Conservation (phyloP, 352 stramenopile species). For the Globisporangium carolinianum region DNA sequence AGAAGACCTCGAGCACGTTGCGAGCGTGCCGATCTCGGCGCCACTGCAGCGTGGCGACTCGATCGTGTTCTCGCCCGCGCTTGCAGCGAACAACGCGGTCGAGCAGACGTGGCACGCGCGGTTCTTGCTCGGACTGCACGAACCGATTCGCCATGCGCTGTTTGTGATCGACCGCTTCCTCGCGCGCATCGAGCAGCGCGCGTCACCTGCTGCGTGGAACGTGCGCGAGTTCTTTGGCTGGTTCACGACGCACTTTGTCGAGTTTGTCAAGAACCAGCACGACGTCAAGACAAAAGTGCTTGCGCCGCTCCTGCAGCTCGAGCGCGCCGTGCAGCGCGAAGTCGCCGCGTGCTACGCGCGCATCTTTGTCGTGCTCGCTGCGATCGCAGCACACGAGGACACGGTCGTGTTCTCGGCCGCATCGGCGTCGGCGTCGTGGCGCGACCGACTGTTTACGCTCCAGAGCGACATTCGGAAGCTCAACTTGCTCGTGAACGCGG, state of each 20-base stretch:
- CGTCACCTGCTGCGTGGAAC: constrained; percentile 40
- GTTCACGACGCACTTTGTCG: constrained; percentile 78
- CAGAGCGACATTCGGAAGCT: constrained; percentile 71
- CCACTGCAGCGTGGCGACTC: constrained; percentile 29
- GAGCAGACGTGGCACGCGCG: constrained; percentile 68
- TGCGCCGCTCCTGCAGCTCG: constrained; percentile 55
- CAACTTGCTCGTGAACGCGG: constrained; percentile 59
- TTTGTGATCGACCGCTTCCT: constrained; percentile 82
- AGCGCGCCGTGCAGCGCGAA: constrained; percentile 53
- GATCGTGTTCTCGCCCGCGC: constrained; percentile 65
- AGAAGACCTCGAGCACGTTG: constrained; percentile 32
- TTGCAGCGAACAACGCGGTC: constrained; percentile 35
- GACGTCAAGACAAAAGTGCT: constrained; percentile 62
- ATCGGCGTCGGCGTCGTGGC: constrained; percentile 39
- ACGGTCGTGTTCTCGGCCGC: constrained; percentile 37
- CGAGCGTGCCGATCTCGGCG: constrained; percentile 36
- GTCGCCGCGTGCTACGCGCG: constrained; percentile 52
- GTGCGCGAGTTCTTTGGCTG: constrained; percentile 68
- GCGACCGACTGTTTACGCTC: constrained; percentile 31
- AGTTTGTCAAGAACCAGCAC: constrained; percentile 70
- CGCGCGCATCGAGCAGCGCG: constrained; percentile 41
- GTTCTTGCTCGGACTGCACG: constrained; percentile 70
- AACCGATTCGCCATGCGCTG: constrained; percentile 72
- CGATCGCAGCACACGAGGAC: constrained; percentile 50
- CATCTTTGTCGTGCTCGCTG: constrained; percentile 56